These are phyloP conservation scores for Scedosporium apiospermum DNA, from an alignment of 2,329 filamentous ascomycete species.

Conservation along the genomic window DNA sequence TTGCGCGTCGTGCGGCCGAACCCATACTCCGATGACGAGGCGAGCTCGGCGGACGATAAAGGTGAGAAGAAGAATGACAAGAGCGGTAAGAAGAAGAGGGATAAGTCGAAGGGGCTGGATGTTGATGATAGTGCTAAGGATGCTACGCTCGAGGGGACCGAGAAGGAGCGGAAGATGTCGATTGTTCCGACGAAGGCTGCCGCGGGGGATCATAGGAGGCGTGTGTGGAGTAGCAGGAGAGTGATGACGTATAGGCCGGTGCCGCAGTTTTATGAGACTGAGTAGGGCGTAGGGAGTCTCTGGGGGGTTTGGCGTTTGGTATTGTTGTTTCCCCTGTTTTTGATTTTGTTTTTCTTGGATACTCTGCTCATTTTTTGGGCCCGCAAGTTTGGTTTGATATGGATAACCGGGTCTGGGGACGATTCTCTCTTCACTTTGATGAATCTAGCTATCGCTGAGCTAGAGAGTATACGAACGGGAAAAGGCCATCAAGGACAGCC, in stretches of 20 bases:
- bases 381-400: neutral
- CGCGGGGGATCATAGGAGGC: neutral
- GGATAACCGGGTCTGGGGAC: neutral
- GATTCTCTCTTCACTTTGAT: neutral
- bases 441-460: neutral
- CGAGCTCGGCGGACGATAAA: constrained; percentile 12
- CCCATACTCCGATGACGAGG: constrained; percentile 18
- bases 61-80: constrained; percentile 9
- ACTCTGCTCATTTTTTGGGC: neutral
- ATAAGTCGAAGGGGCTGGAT: constrained; percentile 25
- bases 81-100: constrained; percentile 3
- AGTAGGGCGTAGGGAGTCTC: neutral
- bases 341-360: too few relatives aligned
- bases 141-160: constrained; percentile 27
- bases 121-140: constrained; percentile 37
- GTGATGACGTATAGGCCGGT: neutral
- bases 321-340: too few relatives aligned
- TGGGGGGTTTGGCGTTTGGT: neutral
- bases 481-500: neutral
- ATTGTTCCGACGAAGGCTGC: constrained; percentile 13
- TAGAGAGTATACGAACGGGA: neutral
- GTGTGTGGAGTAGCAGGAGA: neutral
- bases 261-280: neutral
- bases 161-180: constrained; percentile 23
- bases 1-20: constrained; percentile 30